These are phyloP conservation scores for Neodidymelliopsis sp. DNA, from an alignment of 2,329 filamentous ascomycete species.

Conservation along the genomic window DNA sequence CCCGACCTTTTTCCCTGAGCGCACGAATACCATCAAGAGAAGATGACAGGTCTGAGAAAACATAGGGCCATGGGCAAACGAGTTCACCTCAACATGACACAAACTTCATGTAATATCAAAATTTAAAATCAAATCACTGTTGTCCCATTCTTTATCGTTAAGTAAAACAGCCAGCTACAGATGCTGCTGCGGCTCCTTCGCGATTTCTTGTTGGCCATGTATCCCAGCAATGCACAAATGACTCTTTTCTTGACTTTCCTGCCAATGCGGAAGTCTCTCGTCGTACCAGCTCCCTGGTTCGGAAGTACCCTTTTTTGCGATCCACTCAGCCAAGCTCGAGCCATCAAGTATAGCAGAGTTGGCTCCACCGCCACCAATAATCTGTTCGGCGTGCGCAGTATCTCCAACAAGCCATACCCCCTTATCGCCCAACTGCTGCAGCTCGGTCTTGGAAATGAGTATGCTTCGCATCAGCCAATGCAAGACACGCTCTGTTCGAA, in stretches of 20 bases:
- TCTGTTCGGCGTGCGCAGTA: constrained; percentile 50
- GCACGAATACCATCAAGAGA: background rate
- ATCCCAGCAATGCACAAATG: constrained; percentile 7
- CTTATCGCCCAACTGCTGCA: constrained; percentile 24
- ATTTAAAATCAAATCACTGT: too few species aligned
- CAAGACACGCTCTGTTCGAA: constrained; percentile 46
- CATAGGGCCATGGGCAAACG: background rate
- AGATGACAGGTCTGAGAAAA: background rate
- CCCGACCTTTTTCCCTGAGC: constrained; percentile 29
- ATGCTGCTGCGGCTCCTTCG: background rate
- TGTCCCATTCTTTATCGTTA: too few species aligned
- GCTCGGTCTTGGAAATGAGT: constrained; percentile 23
- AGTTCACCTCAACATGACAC: too few species aligned
- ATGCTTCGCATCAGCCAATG: constrained; percentile 54
- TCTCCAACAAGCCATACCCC: constrained; percentile 44
- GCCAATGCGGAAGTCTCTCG: constrained; percentile 5
- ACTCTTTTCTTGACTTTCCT: constrained; percentile 7
- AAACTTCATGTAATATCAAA: too few species aligned
- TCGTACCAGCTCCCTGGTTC: constrained; percentile 7
- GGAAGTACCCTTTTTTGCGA: constrained; percentile 23
- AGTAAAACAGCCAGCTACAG: background rate
- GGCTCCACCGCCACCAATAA: constrained; percentile 51
- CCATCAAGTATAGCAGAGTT: constrained; percentile 52
- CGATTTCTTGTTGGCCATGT: background rate
- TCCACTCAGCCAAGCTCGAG: constrained; percentile 34